Evolutionary conservation across 805 yeast species (phyloP).

Genomic region (Jamesozyma lodderae): DNA sequence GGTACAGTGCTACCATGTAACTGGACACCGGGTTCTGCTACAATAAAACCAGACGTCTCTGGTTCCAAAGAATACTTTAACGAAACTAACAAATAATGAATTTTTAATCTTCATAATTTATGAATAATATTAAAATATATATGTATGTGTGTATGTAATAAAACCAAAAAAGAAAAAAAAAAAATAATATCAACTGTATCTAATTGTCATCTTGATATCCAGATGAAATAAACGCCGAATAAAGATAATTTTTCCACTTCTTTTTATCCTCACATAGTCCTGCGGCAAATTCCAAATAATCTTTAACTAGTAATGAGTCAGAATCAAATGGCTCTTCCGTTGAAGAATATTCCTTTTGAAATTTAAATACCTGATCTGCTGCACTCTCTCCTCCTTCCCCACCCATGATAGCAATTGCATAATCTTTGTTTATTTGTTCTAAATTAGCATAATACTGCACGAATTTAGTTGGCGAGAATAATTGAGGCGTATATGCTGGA

Average conservation of each 20-base stretch:
- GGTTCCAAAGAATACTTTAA: conserved; percentile 74
- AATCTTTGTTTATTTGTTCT: conserved; percentile 35
- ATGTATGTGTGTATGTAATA: not conserved
- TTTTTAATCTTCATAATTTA: not conserved
- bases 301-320: conserved; percentile 47
- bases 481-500: conserved; percentile 66
- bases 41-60: conserved; percentile 74
- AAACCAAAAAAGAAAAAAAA: not conserved
- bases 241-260: conserved; percentile 49
- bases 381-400: conserved; percentile 54
- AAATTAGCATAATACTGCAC: conserved; percentile 70
- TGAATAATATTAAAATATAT: not conserved
- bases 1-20: conserved; percentile 99
- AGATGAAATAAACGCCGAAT: conserved; percentile 54
- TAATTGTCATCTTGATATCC: conserved; percentile 43
- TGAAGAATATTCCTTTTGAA: conserved; percentile 61
- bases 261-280: conserved; percentile 41
- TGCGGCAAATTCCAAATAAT: conserved; percentile 53
- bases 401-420: conserved; percentile 38
- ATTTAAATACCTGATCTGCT: conserved; percentile 40
- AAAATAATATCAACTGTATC: not conserved
- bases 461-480: conserved; percentile 64
- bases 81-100: conserved; percentile 41
- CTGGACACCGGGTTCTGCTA: conserved; percentile 94
- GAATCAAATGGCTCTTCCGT: conserved; percentile 48